Base-by-base conservation (phyloP, 2,329 filamentous ascomycete species). In the Delphinella strobiligena region DNA sequence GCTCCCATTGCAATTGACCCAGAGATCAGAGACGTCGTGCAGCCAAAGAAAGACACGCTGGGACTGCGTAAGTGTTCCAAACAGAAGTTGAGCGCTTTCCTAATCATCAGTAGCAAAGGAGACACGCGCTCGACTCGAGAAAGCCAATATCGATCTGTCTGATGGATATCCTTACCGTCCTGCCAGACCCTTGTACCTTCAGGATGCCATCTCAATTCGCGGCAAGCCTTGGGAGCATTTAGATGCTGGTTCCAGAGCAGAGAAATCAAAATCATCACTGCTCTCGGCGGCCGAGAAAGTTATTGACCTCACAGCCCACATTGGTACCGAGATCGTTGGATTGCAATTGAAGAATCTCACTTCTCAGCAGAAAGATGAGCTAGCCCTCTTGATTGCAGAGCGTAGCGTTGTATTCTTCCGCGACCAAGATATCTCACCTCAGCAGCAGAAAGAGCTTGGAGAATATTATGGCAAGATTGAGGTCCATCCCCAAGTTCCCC, bases 141-240 rank as follows among this genome's bases (percentile, higher is more conserved):
- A 80, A 45, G 78, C 77, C 0, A 79, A 76, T 1, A 70, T 85
- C 38, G 78, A 86, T 52, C 64, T 85, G 2, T 80, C 76, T 1
- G 61, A 74, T 1, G 81, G 80, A 0, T 85, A 85, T 47, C 81
- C 81, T 0, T 83, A 84, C 49, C 72, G 79, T 0, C 80, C 80
- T 1, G 70, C 74, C 0, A 68, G 69, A 35, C 80, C 81, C 0
- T 61, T 84, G 1, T 85, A 77, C 48, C 62, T 84, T 0, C 74
- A 86, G 41, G 80, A 85, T 47, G 76, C 79, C 3, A 75, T 74
- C 58, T 73, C 72, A 35, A 79, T 86, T 52, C 64, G 80, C 14
- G 66, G 73, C 54, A 33, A 51, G 27, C 41, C 41, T 7, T 45
- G 69, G 18, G 56, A 62, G 14, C 67, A 80, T 41, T 49, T 71